Evolutionary conservation across 805 yeast species (phyloP).

Genomic region (Komagataella pastoris): DNA sequence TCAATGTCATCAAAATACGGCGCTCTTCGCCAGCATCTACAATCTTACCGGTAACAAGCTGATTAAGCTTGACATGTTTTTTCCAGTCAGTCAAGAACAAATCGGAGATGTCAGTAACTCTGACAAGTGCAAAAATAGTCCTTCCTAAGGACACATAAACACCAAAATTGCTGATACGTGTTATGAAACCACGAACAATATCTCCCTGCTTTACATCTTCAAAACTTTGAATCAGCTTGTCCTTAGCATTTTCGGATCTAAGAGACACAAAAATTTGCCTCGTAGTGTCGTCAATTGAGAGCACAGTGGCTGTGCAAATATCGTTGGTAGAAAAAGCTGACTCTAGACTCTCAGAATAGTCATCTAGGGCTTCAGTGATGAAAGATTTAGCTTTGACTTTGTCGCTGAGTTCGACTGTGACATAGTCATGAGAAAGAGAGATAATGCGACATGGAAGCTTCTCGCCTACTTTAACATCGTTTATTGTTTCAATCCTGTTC

Average conservation of each 20-base stretch:
- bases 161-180: conserved; percentile 62
- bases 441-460: conserved; percentile 49
- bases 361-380: conserved; percentile 67
- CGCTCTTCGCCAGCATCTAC: conserved; percentile 46
- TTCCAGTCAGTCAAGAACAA: conserved; percentile 81
- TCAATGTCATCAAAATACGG: conserved; percentile 64
- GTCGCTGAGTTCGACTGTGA: conserved; percentile 58
- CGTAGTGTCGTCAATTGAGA: conserved; percentile 29
- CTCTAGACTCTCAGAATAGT: conserved; percentile 40
- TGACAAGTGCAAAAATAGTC: conserved; percentile 62
- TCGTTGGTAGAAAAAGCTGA: conserved; percentile 36
- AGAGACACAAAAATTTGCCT: conserved; percentile 52
- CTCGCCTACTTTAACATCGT: conserved; percentile 41
- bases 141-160: conserved; percentile 68
- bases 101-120: conserved; percentile 73
- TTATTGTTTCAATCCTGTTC: conserved; percentile 23
- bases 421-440: conserved; percentile 42
- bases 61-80: conserved; percentile 54
- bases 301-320: conserved; percentile 43
- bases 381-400: conserved; percentile 49
- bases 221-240: conserved; percentile 31
- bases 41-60: conserved; percentile 65
- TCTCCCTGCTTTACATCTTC: conserved; percentile 55
- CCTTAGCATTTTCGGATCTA: conserved; percentile 37
- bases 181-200: conserved; percentile 71